Base-by-base conservation (phyloP, 2,329 filamentous ascomycete species). In the Passalora sequoiae region DNA sequence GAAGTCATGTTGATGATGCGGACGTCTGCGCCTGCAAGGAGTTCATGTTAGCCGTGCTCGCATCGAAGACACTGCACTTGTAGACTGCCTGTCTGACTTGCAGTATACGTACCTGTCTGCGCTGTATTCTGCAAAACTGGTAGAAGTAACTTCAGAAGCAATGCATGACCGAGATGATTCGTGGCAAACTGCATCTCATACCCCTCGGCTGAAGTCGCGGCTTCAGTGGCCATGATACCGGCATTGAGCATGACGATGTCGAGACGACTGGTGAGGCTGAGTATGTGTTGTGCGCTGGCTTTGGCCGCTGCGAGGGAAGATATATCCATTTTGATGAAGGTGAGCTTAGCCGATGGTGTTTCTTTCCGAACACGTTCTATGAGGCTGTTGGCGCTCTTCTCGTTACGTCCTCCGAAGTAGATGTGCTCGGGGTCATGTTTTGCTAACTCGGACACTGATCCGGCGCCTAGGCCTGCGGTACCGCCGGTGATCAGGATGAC, bases 351-450 rank as follows among this genome's bases (percentile, higher is more conserved):
- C 54, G 58, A 27, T 50, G 58, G 32, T 4, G 58, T 42, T 13
- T 64, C 52, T 20, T 59, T 52, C 1, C 59, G 36, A 45, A 69
- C 55, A 47, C 69, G 65, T 1, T 64, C 61, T 9, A 69, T 58
- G 30, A 77, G 69, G 6, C 68, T 65, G 6, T 67, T 61, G 20
- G 64, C 68, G 6, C 68, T 69, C 35, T 68, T 64, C 32, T 75
- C 70, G 4, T 74, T 55, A 24, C 57, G 46, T 6, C 50, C 73
- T 13, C 68, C 72, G 43, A 80, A 68, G 60, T 73, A 78, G 47
- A 80, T 72, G 43, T 75, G 69, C 1, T 63, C 60, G 1, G 76
- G 74, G 4, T 63, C 57, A 54, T 78, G 75, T 44, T 63, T 65
- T 15, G 69, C 69, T 24, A 76, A 64, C 40, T 71, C 65, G 29